Evolutionary conservation across 805 yeast genomes (phyloP).

Genomic region (Wickerhamomyces chambardii): DNA sequence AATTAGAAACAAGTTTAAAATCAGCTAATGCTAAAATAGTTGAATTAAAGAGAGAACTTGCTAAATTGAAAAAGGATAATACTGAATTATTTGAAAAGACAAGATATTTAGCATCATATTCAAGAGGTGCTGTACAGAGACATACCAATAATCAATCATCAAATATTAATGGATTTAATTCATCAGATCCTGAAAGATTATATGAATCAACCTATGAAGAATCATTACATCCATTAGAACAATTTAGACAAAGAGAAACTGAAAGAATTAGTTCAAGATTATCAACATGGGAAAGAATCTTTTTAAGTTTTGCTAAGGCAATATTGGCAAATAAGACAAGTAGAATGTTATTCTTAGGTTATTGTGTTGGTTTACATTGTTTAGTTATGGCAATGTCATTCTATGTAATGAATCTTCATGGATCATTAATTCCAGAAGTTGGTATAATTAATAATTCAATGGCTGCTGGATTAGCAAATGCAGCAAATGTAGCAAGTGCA

Average conservation of each 20-base stretch:
- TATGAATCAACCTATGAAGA: constrained; percentile 65
- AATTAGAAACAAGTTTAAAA: constrained; percentile 75
- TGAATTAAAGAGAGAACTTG: constrained; percentile 58
- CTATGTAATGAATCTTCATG: constrained; percentile 38
- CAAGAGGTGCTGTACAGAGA: constrained; percentile 15
- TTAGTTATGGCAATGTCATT: constrained; percentile 59
- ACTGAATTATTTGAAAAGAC: constrained; percentile 72
- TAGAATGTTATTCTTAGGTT: constrained; percentile 61
- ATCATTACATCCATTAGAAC: constrained; percentile 75
- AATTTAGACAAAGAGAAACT: constrained; percentile 68
- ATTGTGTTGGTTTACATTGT: constrained; percentile 69
- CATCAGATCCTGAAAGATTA: constrained; percentile 48
- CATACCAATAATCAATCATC: too few species aligned
- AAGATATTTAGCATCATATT: constrained; percentile 50
- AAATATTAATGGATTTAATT: constrained; percentile 16
- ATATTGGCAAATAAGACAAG: constrained; percentile 69
- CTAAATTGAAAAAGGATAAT: constrained; percentile 62
- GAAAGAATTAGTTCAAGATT: constrained; percentile 65
- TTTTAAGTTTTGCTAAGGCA: constrained; percentile 60
- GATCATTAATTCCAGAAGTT: constrained; percentile 34
- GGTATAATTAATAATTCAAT: constrained; percentile 13
- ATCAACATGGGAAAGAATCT: constrained; percentile 74
- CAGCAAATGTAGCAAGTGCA: too few species aligned
- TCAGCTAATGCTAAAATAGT: constrained; percentile 41
- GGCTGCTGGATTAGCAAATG: neutral